phyloP scores from a whole-genome alignment of 2,329 filamentous ascomycete species.

The Claviceps spartinae region DNA sequence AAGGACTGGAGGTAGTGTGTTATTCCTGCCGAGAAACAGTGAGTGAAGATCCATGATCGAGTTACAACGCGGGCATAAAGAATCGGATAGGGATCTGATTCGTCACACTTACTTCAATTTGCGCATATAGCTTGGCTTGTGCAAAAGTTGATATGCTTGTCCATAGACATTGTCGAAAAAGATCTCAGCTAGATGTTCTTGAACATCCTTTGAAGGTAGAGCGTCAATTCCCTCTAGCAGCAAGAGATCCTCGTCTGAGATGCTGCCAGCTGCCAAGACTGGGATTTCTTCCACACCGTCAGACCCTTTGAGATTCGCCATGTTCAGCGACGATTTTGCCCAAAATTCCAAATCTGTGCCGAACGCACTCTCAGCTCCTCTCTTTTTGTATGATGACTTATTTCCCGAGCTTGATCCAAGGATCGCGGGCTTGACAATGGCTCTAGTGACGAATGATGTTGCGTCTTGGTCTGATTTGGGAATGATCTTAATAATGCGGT shows the following conservation, averaged over 20 bases:
- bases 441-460: slow-evolving; percentile 55
- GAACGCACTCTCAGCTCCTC: slow-evolving; percentile 78
- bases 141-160: slow-evolving; percentile 84
- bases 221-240: slow-evolving; percentile 71
- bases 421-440: slow-evolving; percentile 69
- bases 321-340: slow-evolving; percentile 48
- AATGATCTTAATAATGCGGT: slow-evolving; percentile 89
- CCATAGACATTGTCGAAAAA: slow-evolving; percentile 96
- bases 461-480: slow-evolving; percentile 71
- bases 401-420: slow-evolving; percentile 34
- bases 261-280: slow-evolving; percentile 42
- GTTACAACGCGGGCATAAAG: too few relatives aligned
- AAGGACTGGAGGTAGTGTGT: slow-evolving; percentile 71
- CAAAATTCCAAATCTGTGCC: slow-evolving; percentile 68
- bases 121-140: slow-evolving; percentile 95
- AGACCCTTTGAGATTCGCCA: slow-evolving; percentile 35
- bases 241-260: slow-evolving; percentile 62
- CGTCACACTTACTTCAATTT: slow-evolving; percentile 48
- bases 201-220: slow-evolving; percentile 72
- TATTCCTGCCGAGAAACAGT: slow-evolving; percentile 15
- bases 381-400: slow-evolving; percentile 54
- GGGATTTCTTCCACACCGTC: slow-evolving; percentile 24
- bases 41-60: not conserved
- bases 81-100: not conserved
- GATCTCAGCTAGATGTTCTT: slow-evolving; percentile 84